These are phyloP conservation scores for Gaeumannomyces tritici DNA, from an alignment of 2,329 filamentous ascomycete species.

Conservation along the genomic window DNA sequence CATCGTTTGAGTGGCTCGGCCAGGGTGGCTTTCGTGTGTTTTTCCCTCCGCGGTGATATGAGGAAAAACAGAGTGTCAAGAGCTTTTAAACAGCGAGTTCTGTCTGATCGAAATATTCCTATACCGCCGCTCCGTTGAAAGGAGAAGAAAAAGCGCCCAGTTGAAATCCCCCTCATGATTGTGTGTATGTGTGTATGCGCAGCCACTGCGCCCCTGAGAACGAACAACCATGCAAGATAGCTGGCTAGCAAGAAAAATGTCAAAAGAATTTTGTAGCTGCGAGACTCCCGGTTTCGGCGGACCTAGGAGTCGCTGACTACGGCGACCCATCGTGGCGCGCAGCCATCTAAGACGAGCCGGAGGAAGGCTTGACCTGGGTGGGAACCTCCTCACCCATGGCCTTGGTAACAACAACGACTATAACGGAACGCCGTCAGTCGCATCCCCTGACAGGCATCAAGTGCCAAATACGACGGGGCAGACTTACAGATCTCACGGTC, in stretches of 20 bases:
- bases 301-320: neutral
- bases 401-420: conserved; percentile 85
- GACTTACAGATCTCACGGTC: conserved; percentile 81
- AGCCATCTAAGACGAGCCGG: conserved; percentile 1
- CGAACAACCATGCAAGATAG: neutral
- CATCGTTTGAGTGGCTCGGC: neutral
- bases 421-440: conserved; percentile 12
- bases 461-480: neutral
- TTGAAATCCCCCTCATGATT: neutral
- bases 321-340: neutral
- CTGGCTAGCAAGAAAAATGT: neutral
- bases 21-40: neutral
- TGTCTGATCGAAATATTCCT: neutral
- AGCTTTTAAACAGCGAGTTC: conserved; percentile 1
- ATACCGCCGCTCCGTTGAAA: neutral
- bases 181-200: neutral
- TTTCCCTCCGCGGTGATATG: neutral
- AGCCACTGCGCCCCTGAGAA: neutral
- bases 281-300: neutral
- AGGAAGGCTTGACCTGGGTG: conserved; percentile 7
- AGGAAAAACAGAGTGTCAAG: neutral
- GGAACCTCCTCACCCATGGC: conserved; percentile 93
- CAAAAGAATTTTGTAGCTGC: neutral
- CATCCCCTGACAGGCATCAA: neutral
- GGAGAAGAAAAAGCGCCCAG: neutral